A percentile compares a stretch with the other conserved stretches of the same genome.
phyloP scores from a whole-genome alignment of 2,329 filamentous ascomycete species.

The Huntiella moniliformis region DNA sequence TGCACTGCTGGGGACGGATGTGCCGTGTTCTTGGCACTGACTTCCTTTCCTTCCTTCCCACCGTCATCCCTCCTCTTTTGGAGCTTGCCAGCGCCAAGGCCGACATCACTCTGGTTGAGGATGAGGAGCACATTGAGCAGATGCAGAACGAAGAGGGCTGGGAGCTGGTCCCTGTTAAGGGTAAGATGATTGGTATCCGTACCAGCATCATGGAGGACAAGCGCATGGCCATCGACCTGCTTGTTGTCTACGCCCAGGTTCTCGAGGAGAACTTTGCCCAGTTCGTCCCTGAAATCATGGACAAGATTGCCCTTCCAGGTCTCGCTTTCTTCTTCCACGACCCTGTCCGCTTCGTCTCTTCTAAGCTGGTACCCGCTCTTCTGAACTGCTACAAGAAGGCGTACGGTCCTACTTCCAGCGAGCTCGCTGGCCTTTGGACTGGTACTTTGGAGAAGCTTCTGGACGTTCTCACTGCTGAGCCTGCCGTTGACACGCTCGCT shows the following conservation, averaged over 20 bases:
- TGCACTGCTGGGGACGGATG: slow-evolving; percentile 99
- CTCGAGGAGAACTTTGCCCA: slow-evolving; percentile 84
- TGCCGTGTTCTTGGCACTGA: slow-evolving; percentile 80
- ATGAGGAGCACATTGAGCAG: slow-evolving; percentile 82
- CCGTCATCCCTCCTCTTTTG: slow-evolving; percentile 84
- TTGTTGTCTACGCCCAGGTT: slow-evolving; percentile 92
- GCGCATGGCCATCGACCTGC: slow-evolving; percentile 96
- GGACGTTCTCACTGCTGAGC: slow-evolving; percentile 83
- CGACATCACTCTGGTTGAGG: slow-evolving; percentile 87
- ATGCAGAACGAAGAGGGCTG: slow-evolving; percentile 91
- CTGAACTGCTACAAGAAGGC: slow-evolving; percentile 88
- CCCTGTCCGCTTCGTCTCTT: slow-evolving; percentile 83
- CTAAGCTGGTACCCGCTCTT: slow-evolving; percentile 83
- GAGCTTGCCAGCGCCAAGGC: slow-evolving; percentile 87
- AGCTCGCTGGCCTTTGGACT: slow-evolving; percentile 68
- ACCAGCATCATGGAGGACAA: slow-evolving; percentile 96
- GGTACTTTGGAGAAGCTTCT: slow-evolving; percentile 77
- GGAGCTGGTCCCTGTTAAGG: slow-evolving; percentile 92
- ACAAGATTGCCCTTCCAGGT: slow-evolving; percentile 84
- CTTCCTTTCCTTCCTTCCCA: slow-evolving; percentile 81
- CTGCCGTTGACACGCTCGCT: slow-evolving; percentile 84
- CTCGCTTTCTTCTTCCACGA: slow-evolving; percentile 99
- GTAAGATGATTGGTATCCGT: slow-evolving; percentile 95
- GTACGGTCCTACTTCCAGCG: slow-evolving; percentile 60
- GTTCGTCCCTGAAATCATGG: slow-evolving; percentile 84